A percentile compares a stretch with the other conserved stretches of the same genome.
Evolutionary conservation across 768 basidiomycete species (phyloP).

Genomic region (Boletus rubropictus): DNA sequence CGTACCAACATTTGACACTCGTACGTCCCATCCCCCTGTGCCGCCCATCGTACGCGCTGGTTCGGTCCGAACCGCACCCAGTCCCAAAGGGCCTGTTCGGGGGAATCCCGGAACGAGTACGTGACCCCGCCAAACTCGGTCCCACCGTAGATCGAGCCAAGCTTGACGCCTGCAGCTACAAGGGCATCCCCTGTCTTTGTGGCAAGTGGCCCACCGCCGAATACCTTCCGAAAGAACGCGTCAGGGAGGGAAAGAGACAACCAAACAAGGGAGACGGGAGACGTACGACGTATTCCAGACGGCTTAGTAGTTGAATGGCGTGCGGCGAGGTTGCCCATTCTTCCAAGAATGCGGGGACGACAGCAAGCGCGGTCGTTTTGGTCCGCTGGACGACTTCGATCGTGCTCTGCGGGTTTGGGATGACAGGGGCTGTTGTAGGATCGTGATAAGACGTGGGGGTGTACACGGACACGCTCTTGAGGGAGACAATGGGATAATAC

Average conservation of each 20-base stretch:
- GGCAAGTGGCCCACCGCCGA: slow-evolving; percentile 34
- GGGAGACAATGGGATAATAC: slow-evolving; percentile 7
- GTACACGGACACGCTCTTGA: slow-evolving; percentile 13
- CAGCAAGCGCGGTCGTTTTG: slow-evolving; percentile 10
- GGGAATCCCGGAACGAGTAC: neutral
- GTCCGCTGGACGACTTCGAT: slow-evolving; percentile 17
- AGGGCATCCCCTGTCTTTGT: slow-evolving; percentile 33
- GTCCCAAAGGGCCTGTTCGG: slow-evolving; percentile 31
- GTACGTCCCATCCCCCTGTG: slow-evolving; percentile 34
- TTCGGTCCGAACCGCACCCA: slow-evolving; percentile 27
- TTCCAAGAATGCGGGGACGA: slow-evolving; percentile 23
- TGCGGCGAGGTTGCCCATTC: slow-evolving; percentile 18
- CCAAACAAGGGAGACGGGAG: neutral
- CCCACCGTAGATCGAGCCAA: slow-evolving; percentile 33
- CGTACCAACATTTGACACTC: slow-evolving; percentile 37
- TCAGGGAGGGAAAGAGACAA: neutral
- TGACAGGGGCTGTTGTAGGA: slow-evolving; percentile 12
- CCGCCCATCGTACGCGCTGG: slow-evolving; percentile 29
- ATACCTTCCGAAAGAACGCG: slow-evolving; percentile 19
- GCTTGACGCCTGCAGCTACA: slow-evolving; percentile 30
- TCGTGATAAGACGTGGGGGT: slow-evolving; percentile 17
- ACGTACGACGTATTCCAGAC: slow-evolving; percentile 20
- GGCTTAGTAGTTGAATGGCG: slow-evolving; percentile 13
- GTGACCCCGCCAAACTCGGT: slow-evolving; percentile 33
- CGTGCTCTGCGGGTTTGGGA: slow-evolving; percentile 18